phyloP scores from a whole-genome alignment of 306 rosid species.

The Prunus mume region DNA sequence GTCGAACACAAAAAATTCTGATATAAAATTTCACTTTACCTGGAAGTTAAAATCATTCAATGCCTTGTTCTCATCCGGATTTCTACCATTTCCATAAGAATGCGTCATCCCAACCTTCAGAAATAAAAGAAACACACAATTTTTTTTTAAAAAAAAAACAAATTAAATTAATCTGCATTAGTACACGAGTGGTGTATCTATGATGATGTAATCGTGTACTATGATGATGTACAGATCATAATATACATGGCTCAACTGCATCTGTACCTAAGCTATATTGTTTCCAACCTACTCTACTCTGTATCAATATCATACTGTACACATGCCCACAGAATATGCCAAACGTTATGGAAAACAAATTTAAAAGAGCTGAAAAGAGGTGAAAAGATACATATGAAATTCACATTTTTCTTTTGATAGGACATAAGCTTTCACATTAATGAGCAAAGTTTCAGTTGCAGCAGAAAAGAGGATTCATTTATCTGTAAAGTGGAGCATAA shows the following conservation, averaged over 20 bases:
- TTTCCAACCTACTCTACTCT: not conserved
- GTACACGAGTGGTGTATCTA: not conserved
- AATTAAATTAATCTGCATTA: not conserved
- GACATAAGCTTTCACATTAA: not conserved
- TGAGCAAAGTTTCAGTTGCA: not conserved
- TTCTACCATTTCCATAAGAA: conserved; percentile 43
- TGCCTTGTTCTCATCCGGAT: conserved; percentile 36
- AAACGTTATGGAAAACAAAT: not conserved
- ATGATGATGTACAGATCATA: not conserved
- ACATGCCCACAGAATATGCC: not conserved
- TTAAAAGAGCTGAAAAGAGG: not conserved
- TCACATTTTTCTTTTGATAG: not conserved
- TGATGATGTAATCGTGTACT: not conserved
- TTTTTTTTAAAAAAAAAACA: not conserved
- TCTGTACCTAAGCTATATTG: not conserved
- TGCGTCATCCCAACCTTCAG: conserved; percentile 44
- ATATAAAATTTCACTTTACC: conserved; percentile 21
- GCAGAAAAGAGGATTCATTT: not conserved
- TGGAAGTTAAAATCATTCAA: conserved; percentile 48
- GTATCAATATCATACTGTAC: not conserved
- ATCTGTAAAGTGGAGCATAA: not conserved
- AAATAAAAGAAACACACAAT: not conserved
- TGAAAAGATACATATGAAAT: not conserved
- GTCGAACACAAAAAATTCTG: not conserved
- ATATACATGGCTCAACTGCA: not conserved